Conservation (phyloP, 805 yeast genomes). For the Starmera amethionina region DNA sequence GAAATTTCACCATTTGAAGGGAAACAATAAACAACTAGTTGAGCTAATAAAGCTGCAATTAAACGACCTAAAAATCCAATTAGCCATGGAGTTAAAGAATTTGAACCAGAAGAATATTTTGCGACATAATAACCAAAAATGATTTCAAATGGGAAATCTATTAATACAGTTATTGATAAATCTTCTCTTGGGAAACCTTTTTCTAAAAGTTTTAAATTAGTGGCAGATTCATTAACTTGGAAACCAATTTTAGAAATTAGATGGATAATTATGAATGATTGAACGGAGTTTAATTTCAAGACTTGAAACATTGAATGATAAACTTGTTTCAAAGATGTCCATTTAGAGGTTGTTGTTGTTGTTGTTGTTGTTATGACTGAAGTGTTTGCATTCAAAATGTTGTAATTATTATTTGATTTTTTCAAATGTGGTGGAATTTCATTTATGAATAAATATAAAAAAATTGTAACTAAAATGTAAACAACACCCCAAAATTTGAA, state of each 20-base stretch:
- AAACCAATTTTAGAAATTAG: conserved; percentile 82
- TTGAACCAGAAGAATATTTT: conserved; percentile 75
- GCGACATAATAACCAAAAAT: conserved; percentile 94
- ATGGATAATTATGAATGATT: conserved; percentile 63
- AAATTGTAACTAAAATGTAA: conserved; percentile 57
- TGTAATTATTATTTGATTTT: conserved; percentile 20
- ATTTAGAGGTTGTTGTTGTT: conserved; percentile 4
- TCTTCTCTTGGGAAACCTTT: conserved; percentile 92
- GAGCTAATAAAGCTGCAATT: conserved; percentile 67
- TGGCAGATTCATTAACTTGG: conserved; percentile 93
- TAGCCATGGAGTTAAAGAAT: conserved; percentile 83
- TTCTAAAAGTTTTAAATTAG: conserved; percentile 83
- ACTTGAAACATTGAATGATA: conserved; percentile 61
- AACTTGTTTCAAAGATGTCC: conserved; percentile 35
- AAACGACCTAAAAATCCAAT: conserved; percentile 79
- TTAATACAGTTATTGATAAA: conserved; percentile 80
- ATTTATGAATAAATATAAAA: conserved; percentile 47
- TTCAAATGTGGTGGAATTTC: conserved; percentile 58
- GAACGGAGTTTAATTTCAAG: conserved; percentile 61
- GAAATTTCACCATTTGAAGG: conserved; percentile 46
- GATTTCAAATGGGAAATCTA: conserved; percentile 94
- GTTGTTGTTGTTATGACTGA: conserved; percentile 10
- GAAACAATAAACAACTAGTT: conserved; percentile 57
- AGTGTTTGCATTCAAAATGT: conserved; percentile 3
- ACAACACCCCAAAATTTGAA: conserved; percentile 68